Percentiles rank a stretch among this genome's conserved stretches.
Conservation (phyloP, 176 grass and related monocot genomes). For the Avena sativa region DNA sequence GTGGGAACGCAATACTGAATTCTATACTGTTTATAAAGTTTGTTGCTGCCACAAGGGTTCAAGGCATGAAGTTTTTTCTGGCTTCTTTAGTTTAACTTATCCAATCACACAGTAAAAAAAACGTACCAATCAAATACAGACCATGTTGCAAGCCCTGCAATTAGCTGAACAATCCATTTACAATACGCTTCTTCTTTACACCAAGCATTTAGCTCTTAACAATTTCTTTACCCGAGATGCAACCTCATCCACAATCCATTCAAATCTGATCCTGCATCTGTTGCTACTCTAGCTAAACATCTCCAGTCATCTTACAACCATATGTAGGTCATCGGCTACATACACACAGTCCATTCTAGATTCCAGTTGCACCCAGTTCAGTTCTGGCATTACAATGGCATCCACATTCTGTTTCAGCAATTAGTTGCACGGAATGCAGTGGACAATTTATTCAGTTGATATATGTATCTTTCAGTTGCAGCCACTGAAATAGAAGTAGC, state of each 20-base stretch:
- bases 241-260: not conserved
- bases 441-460: not conserved
- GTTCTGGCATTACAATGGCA: not conserved
- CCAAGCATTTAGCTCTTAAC: not conserved
- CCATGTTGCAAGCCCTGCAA: not conserved
- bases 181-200: not conserved
- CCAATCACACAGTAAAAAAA: not conserved
- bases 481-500: not conserved
- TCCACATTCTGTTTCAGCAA: not conserved
- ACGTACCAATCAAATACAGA: not conserved
- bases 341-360: not conserved
- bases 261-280: not conserved
- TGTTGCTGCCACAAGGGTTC: not conserved
- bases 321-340: not conserved
- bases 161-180: not conserved
- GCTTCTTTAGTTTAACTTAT: not conserved
- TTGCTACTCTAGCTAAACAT: not conserved
- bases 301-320: not conserved
- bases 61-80: not conserved
- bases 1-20: not conserved
- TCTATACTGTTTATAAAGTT: not conserved
- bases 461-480: not conserved
- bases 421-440: not conserved
- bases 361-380: not conserved
- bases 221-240: constrained; percentile 7